phyloP scores from a whole-genome alignment of 768 basidiomycete species.

The Collybia mongolica region DNA sequence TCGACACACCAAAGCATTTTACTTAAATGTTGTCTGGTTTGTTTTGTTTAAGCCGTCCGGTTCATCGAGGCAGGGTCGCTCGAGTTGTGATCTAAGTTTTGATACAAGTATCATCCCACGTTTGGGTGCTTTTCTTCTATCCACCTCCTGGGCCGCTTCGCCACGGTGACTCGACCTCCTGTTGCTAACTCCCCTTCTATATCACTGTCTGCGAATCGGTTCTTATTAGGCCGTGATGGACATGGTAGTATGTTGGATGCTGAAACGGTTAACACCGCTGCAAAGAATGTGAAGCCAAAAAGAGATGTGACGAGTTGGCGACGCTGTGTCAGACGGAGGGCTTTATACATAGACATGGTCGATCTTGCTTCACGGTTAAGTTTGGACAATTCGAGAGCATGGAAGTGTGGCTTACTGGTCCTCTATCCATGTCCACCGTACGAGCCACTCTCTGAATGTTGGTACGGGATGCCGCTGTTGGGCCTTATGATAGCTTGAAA shows the following conservation, averaged over 20 bases:
- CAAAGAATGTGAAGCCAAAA: constrained; percentile 79
- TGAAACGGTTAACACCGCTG: constrained; percentile 75
- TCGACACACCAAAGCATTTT: constrained; percentile 1
- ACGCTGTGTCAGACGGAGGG: constrained; percentile 61
- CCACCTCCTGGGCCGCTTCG: constrained; percentile 72
- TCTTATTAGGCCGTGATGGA: constrained; percentile 62
- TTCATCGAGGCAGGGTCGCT: background rate
- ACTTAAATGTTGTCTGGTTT: constrained; percentile 1
- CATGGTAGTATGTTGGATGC: constrained; percentile 80
- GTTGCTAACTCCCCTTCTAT: constrained; percentile 19
- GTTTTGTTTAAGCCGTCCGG: background rate
- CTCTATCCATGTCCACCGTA: constrained; percentile 25
- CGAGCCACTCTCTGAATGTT: background rate
- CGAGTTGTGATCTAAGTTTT: background rate
- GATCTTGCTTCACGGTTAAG: constrained; percentile 11
- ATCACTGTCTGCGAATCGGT: constrained; percentile 58
- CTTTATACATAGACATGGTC: constrained; percentile 60
- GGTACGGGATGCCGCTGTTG: background rate
- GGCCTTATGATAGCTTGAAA: background rate
- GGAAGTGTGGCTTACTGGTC: constrained; percentile 11
- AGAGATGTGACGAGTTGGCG: constrained; percentile 77
- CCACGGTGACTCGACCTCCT: constrained; percentile 44
- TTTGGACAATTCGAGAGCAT: background rate
- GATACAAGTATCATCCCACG: constrained; percentile 18
- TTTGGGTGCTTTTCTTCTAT: constrained; percentile 68